These are phyloP conservation scores for Botrytis medusae DNA, from an alignment of 2,329 filamentous ascomycete species.

Conservation along the genomic window DNA sequence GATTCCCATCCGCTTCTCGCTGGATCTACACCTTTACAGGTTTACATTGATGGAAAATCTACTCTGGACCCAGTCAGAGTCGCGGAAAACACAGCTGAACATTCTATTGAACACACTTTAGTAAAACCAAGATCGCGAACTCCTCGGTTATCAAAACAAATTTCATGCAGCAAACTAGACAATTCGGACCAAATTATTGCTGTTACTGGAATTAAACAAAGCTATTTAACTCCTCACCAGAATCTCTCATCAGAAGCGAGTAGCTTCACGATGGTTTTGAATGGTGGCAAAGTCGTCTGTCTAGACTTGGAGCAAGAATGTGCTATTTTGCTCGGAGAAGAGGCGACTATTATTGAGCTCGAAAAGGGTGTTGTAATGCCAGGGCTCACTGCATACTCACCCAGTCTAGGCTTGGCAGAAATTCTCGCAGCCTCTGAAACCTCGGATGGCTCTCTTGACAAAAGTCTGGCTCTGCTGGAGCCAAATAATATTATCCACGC, in stretches of 20 bases:
- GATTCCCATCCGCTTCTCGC: slow-evolving; percentile 48
- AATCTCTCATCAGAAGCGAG: slow-evolving; percentile 12
- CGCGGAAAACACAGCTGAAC: slow-evolving; percentile 34
- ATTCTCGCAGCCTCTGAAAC: slow-evolving; percentile 48
- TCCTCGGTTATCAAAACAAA: slow-evolving; percentile 13
- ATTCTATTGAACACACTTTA: background rate
- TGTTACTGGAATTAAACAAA: slow-evolving; percentile 43
- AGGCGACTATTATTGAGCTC: slow-evolving; percentile 41
- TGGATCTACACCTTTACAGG: slow-evolving; percentile 48
- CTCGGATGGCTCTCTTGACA: slow-evolving; percentile 46
- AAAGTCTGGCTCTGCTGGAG: slow-evolving; percentile 34
- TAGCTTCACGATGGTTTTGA: slow-evolving; percentile 44
- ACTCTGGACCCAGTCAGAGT: slow-evolving; percentile 41
- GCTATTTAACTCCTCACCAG: slow-evolving; percentile 39
- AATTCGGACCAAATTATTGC: slow-evolving; percentile 36
- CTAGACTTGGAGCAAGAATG: slow-evolving; percentile 40
- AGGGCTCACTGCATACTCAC: slow-evolving; percentile 51
- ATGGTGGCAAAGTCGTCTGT: slow-evolving; percentile 45
- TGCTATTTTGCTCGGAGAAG: slow-evolving; percentile 27
- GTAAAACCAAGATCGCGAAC: slow-evolving; percentile 29
- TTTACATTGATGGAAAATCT: slow-evolving; percentile 48
- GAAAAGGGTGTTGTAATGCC: slow-evolving; percentile 50
- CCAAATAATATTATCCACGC: slow-evolving; percentile 42
- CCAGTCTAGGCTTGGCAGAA: slow-evolving; percentile 50
- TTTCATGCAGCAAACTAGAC: slow-evolving; percentile 23